These are phyloP conservation scores for Colletotrichum aenigma DNA, from an alignment of 2,329 filamentous ascomycete genomes.

Conservation along the genomic window DNA sequence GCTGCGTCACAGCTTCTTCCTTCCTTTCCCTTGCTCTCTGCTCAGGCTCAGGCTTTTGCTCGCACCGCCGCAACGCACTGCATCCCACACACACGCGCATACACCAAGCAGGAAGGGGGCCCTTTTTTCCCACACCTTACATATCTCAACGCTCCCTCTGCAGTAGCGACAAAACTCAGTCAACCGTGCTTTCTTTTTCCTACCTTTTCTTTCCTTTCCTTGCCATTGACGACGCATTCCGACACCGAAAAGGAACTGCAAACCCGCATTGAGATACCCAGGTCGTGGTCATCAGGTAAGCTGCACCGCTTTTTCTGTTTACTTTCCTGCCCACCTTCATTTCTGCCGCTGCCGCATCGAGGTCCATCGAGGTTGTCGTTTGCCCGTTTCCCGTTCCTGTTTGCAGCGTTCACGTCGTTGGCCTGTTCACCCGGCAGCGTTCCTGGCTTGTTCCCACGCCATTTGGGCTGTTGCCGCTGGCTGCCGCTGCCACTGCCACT, in stretches of 20 bases:
- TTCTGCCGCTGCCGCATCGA: neutral
- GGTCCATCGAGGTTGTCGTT: neutral
- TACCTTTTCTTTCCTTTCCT: neutral
- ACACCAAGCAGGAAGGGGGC: neutral
- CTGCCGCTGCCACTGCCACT: neutral
- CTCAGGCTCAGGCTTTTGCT: neutral
- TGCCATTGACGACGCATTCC: conserved; percentile 1
- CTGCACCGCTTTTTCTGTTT: neutral
- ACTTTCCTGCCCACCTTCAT: neutral
- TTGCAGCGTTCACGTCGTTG: neutral
- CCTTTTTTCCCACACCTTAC: neutral
- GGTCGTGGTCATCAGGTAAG: neutral
- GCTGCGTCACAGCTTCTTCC: conserved; percentile 18
- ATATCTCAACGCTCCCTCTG: conserved; percentile 15
- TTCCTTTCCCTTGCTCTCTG: conserved; percentile 4
- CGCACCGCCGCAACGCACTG: neutral
- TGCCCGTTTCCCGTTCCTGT: neutral
- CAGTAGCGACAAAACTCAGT: neutral
- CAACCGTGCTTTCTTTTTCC: conserved; percentile 9
- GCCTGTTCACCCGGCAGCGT: neutral
- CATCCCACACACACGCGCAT: neutral
- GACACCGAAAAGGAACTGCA: neutral
- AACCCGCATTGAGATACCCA: neutral
- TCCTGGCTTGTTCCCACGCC: neutral
- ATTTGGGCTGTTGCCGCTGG: neutral